phyloP scores from a whole-genome alignment of 805 yeast genomes.

The Blastobotrys muscicola region DNA sequence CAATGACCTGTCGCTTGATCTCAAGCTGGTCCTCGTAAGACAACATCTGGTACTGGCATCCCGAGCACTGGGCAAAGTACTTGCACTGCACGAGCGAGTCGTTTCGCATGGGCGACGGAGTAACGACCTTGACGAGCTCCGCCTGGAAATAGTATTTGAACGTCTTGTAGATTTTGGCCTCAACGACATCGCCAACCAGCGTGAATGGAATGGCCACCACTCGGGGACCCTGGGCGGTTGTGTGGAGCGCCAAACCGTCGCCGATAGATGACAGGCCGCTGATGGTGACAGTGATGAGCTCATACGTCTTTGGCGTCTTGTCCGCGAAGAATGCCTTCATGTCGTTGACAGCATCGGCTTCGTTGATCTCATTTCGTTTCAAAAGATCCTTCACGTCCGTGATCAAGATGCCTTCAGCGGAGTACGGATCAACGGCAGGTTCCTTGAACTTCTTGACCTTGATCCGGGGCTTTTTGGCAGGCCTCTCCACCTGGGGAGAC shows the following conservation, averaged over 20 bases:
- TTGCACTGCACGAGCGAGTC: slow-evolving; percentile 59
- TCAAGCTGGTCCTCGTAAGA: slow-evolving; percentile 63
- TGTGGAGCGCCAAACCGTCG: slow-evolving; percentile 69
- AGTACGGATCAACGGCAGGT: slow-evolving; percentile 61
- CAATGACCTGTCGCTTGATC: slow-evolving; percentile 65
- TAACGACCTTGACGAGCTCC: slow-evolving; percentile 51
- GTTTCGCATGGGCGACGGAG: slow-evolving; percentile 39
- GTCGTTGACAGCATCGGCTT: slow-evolving; percentile 46
- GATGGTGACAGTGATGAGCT: slow-evolving; percentile 49
- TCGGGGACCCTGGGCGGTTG: slow-evolving; percentile 24
- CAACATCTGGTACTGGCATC: slow-evolving; percentile 85
- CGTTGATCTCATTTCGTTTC: slow-evolving; percentile 32
- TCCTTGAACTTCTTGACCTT: slow-evolving; percentile 41
- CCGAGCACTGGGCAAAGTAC: slow-evolving; percentile 89
- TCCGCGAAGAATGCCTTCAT: slow-evolving; percentile 57
- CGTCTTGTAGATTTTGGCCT: slow-evolving; percentile 64
- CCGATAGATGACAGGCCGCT: slow-evolving; percentile 64
- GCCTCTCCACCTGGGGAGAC: slow-evolving; percentile 1
- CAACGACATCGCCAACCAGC: slow-evolving; percentile 73
- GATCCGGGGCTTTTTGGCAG: neutral
- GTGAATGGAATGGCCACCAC: slow-evolving; percentile 79
- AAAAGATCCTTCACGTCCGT: slow-evolving; percentile 60
- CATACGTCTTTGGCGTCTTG: slow-evolving; percentile 42
- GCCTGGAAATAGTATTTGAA: slow-evolving; percentile 67
- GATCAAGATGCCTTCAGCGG: slow-evolving; percentile 72